phyloP scores from a whole-genome alignment of 257 asterid species.

The Catharanthus roseus region DNA sequence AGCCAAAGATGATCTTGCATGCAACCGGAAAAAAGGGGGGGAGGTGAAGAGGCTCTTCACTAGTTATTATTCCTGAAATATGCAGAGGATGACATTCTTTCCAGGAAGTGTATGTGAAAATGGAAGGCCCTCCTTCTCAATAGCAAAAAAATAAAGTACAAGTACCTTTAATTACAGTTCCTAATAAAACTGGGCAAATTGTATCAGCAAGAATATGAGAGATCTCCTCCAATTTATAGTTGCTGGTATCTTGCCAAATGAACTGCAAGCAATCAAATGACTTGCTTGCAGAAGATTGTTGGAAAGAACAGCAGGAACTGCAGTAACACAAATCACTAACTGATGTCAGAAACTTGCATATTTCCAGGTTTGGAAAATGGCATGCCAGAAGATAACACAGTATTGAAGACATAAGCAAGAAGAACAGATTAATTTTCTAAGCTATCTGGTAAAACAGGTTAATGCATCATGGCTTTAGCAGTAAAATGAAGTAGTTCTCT shows the following conservation, averaged over 20 bases:
- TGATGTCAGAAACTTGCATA: not conserved
- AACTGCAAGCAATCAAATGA: constrained; percentile 63
- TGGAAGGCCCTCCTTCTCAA: constrained; percentile 6
- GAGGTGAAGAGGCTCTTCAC: not conserved
- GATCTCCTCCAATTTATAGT: constrained; percentile 46
- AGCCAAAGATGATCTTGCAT: not conserved
- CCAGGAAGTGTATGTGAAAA: not conserved
- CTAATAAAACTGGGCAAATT: constrained; percentile 71
- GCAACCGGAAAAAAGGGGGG: too few relatives aligned
- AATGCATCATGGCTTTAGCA: not conserved
- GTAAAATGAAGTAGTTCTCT: not conserved
- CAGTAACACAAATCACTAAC: constrained; percentile 21
- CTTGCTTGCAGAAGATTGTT: constrained; percentile 45
- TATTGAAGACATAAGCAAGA: not conserved
- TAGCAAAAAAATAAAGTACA: constrained; percentile 8
- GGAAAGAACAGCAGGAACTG: constrained; percentile 75
- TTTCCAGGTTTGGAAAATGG: not conserved
- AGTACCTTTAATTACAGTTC: constrained; percentile 84
- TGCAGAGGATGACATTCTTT: not conserved
- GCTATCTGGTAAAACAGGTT: not conserved
- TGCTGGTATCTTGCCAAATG: constrained; percentile 45
- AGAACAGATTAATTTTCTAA: not conserved
- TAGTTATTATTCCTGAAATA: not conserved
- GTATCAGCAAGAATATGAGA: constrained; percentile 61
- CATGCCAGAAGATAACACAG: not conserved